These are phyloP conservation scores for Hypoxylon intermedium DNA, from an alignment of 495 filamentous ascomycete species.

Conservation along the genomic window DNA sequence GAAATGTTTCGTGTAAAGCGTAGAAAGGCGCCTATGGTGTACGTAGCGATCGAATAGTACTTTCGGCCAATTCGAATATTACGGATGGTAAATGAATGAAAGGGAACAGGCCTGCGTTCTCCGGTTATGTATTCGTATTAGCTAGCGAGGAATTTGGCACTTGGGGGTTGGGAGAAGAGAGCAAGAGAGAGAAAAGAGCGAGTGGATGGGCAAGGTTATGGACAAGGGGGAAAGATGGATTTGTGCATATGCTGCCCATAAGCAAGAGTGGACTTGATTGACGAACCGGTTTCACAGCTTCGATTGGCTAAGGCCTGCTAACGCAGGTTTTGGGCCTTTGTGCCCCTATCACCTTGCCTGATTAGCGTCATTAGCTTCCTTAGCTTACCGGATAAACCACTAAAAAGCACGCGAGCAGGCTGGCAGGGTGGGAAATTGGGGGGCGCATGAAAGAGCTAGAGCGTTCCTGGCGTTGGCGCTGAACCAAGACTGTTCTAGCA, in stretches of 20 bases:
- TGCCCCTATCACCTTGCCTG: background rate
- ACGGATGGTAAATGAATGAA: conserved; percentile 28
- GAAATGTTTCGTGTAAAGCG: conserved; percentile 2
- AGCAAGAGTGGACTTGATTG: no score
- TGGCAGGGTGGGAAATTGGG: conserved; percentile 4
- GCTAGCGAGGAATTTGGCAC: conserved; percentile 15
- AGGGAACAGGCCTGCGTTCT: conserved; percentile 38
- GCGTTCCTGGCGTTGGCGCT: conserved; percentile 9
- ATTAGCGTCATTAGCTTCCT: background rate
- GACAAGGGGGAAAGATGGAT: conserved; percentile 42
- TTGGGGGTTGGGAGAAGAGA: conserved; percentile 26
- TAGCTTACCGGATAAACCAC: conserved; percentile 22
- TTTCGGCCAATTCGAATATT: conserved; percentile 4
- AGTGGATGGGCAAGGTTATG: conserved; percentile 35
- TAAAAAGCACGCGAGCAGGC: conserved; percentile 21
- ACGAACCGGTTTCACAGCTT: conserved; percentile 4
- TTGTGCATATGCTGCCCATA: conserved; percentile 28
- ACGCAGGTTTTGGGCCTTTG: background rate
- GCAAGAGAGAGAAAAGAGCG: conserved; percentile 15
- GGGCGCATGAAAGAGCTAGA: conserved; percentile 10
- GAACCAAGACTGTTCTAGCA: conserved; percentile 24
- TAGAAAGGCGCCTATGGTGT: conserved; percentile 2
- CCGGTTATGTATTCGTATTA: conserved; percentile 33
- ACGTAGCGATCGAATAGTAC: conserved; percentile 18
- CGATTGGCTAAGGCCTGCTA: conserved; percentile 13